A percentile compares a stretch with the other conserved stretches of the same genome.
These are phyloP conservation scores for Flaveria ramosissima DNA, from an alignment of 129 eudicot genomes.

Conservation along the genomic window DNA sequence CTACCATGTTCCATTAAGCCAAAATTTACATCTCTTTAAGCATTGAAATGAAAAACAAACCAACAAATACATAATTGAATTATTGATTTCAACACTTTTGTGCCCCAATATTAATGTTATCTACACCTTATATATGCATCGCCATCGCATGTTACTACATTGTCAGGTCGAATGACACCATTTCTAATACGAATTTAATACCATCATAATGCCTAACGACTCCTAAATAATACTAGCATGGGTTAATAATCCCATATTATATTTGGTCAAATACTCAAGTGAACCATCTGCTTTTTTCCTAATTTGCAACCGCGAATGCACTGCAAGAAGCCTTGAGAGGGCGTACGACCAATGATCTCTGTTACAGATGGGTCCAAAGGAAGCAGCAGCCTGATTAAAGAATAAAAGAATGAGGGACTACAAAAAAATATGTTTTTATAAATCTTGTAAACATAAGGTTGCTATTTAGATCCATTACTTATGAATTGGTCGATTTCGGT, in stretches of 20 bases:
- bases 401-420: not conserved
- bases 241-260: slow-evolving; percentile 18
- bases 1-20: no score
- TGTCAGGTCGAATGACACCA: not conserved
- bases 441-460: not conserved
- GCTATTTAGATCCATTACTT: not conserved
- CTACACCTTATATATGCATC: slow-evolving; percentile 21
- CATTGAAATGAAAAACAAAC: no score
- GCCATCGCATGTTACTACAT: slow-evolving; percentile 29
- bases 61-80: no score
- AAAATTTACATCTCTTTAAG: no score
- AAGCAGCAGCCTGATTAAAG: slow-evolving; percentile 32
- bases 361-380: slow-evolving; percentile 24
- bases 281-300: slow-evolving; percentile 18
- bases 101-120: slow-evolving; percentile 10
- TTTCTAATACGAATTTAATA: not conserved
- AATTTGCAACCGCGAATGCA: not conserved
- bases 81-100: no score
- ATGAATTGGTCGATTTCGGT: not conserved
- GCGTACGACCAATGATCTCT: slow-evolving; percentile 18
- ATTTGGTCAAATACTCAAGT: slow-evolving; percentile 19
- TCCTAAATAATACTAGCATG: slow-evolving; percentile 24
- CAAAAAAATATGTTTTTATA: slow-evolving; percentile 1
- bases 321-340: slow-evolving; percentile 11
- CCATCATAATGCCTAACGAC: not conserved